Evolutionary conservation across 2,329 filamentous ascomycete genomes (phyloP).

Genomic region (Cladophialophora chaetospira): DNA sequence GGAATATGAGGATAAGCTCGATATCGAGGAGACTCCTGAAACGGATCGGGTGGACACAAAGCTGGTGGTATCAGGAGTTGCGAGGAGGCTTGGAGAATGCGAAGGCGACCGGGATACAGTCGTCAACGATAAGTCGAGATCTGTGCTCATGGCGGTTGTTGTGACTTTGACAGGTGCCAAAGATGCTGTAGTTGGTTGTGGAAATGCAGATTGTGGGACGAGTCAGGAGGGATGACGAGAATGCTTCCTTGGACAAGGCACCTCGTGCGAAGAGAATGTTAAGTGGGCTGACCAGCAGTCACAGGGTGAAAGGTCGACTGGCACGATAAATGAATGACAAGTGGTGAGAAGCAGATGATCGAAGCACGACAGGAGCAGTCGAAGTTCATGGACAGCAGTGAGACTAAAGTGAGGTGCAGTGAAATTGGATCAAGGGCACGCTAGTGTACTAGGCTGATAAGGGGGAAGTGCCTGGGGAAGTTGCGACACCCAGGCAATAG

Average conservation of each 20-base stretch:
- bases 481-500: too few species aligned
- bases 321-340: constrained; percentile 1
- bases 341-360: not conserved
- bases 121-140: constrained; percentile 18
- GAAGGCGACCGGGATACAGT: constrained; percentile 22
- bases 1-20: constrained; percentile 48
- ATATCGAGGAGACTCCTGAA: constrained; percentile 49
- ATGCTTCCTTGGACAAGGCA: not conserved
- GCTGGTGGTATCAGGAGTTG: constrained; percentile 22
- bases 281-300: constrained; percentile 1
- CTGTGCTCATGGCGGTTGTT: constrained; percentile 18
- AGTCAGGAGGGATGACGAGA: too few species aligned
- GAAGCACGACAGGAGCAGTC: not conserved
- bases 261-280: not conserved
- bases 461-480: too few species aligned
- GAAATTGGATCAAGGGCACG: constrained; percentile 17
- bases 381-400: not conserved
- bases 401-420: constrained; percentile 16
- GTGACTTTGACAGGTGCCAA: not conserved
- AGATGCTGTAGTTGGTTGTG: not conserved
- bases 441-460: constrained; percentile 15
- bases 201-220: not conserved
- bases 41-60: constrained; percentile 45
- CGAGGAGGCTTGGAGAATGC: constrained; percentile 29
- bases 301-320: not conserved